Conservation (phyloP, 345 rosid genomes). For the Cardamine resedifolia region DNA sequence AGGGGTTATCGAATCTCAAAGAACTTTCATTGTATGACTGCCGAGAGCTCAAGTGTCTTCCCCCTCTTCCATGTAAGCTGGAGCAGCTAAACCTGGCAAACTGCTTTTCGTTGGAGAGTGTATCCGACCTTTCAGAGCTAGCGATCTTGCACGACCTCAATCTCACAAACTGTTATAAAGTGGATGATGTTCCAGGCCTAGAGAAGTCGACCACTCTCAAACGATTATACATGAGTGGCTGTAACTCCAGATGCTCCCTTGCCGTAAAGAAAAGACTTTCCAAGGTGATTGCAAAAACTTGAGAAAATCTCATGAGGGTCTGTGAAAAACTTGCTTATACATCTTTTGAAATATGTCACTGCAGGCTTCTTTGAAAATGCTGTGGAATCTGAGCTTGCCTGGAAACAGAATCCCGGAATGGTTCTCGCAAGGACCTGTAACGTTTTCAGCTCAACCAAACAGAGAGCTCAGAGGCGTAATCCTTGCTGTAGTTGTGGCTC, state of each 20-base stretch:
- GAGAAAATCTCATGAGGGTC: background rate
- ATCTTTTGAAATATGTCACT: background rate
- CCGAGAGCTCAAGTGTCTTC: constrained; percentile 31
- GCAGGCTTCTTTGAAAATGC: constrained; percentile 49
- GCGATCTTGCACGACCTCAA: background rate
- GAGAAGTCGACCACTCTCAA: constrained; percentile 14
- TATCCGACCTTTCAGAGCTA: constrained; percentile 20
- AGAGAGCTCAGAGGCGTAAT: constrained; percentile 44
- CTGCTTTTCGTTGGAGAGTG: constrained; percentile 30
- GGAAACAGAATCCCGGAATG: constrained; percentile 61
- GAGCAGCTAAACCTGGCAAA: constrained; percentile 27
- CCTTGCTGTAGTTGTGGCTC: constrained; percentile 52
- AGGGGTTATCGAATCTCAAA: constrained; percentile 18
- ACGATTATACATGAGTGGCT: constrained; percentile 25
- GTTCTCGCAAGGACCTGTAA: constrained; percentile 44
- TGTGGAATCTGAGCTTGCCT: constrained; percentile 53
- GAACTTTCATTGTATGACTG: constrained; percentile 33
- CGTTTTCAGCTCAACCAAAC: constrained; percentile 44
- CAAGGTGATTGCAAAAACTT: constrained; percentile 3
- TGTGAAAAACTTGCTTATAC: background rate
- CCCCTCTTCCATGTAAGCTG: constrained; percentile 24
- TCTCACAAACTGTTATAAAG: constrained; percentile 28
- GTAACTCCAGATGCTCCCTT: background rate
- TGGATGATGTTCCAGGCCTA: constrained; percentile 32
- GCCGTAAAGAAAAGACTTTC: constrained; percentile 29